phyloP scores from a whole-genome alignment of 148 eudicot genomes.

The Cornus kousa region DNA sequence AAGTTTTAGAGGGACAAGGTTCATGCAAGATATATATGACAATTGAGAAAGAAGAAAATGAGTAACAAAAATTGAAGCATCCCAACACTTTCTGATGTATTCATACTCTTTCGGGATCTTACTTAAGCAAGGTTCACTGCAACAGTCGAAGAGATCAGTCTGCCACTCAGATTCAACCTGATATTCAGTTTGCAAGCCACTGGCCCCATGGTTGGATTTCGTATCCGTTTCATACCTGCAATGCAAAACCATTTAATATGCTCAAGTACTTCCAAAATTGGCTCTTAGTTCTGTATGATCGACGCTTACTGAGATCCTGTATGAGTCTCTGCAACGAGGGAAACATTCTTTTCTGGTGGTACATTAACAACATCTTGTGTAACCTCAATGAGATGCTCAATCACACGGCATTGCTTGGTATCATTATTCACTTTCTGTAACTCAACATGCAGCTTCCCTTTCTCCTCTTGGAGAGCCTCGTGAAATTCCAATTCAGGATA shows the following conservation, averaged over 20 bases:
- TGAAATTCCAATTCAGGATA: slow-evolving; percentile 35
- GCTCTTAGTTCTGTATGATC: neutral
- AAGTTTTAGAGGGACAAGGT: no score
- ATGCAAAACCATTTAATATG: neutral
- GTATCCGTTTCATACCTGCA: slow-evolving; percentile 2
- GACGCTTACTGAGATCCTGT: neutral
- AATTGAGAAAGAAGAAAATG: no score
- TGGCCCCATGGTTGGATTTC: neutral
- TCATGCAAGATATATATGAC: no score
- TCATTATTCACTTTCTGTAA: slow-evolving; percentile 30
- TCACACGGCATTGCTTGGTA: slow-evolving; percentile 30
- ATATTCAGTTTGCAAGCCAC: neutral
- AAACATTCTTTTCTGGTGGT: slow-evolving; percentile 4
- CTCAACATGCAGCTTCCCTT: slow-evolving; percentile 34
- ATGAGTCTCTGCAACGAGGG: slow-evolving; percentile 1
- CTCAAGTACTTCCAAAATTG: neutral
- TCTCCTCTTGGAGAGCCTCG: slow-evolving; percentile 36
- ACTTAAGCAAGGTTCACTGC: slow-evolving; percentile 20
- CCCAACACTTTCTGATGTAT: neutral
- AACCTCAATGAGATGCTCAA: slow-evolving; percentile 38
- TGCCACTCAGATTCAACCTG: slow-evolving; percentile 16
- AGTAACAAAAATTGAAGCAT: no score
- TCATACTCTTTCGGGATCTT: neutral
- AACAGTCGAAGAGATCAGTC: slow-evolving; percentile 26
- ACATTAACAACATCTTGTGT: slow-evolving; percentile 23